These are phyloP conservation scores for Boletus reticulatus DNA, from an alignment of 768 basidiomycete species.

Conservation along the genomic window DNA sequence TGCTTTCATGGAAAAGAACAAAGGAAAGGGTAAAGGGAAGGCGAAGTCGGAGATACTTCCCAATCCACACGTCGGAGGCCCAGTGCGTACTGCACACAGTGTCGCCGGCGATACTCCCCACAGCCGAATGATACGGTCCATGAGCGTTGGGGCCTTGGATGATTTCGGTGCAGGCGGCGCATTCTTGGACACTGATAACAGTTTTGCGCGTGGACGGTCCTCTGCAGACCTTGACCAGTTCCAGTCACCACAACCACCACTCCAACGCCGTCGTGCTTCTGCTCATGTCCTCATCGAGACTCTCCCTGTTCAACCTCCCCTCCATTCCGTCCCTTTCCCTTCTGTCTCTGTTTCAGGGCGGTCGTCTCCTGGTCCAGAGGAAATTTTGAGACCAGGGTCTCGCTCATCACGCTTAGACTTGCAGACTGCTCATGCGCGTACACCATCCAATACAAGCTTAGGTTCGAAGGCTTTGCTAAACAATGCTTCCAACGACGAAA, in stretches of 20 bases:
- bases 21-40: slow-evolving; percentile 41
- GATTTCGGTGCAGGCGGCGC: slow-evolving; percentile 48
- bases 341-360: slow-evolving; percentile 46
- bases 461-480: slow-evolving; percentile 47
- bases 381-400: slow-evolving; percentile 34
- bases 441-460: slow-evolving; percentile 50
- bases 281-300: slow-evolving; percentile 48
- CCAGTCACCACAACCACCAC: slow-evolving; percentile 38
- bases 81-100: slow-evolving; percentile 42
- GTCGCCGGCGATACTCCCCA: slow-evolving; percentile 40
- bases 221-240: slow-evolving; percentile 54
- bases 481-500: slow-evolving; percentile 33
- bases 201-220: slow-evolving; percentile 50
- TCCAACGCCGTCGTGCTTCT: slow-evolving; percentile 49
- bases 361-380: slow-evolving; percentile 46
- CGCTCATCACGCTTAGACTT: slow-evolving; percentile 34
- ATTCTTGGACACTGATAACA: slow-evolving; percentile 42
- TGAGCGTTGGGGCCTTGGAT: slow-evolving; percentile 66
- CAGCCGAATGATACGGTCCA: slow-evolving; percentile 51
- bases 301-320: slow-evolving; percentile 37
- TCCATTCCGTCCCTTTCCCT: slow-evolving; percentile 65
- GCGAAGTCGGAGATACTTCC: slow-evolving; percentile 40
- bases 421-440: slow-evolving; percentile 39
- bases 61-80: slow-evolving; percentile 39
- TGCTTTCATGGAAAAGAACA: slow-evolving; percentile 70